A percentile compares a stretch with the other conserved stretches of the same genome.
These are phyloP conservation scores for Mytilinidion resinicola DNA, from an alignment of 495 filamentous ascomycete species.

Conservation along the genomic window DNA sequence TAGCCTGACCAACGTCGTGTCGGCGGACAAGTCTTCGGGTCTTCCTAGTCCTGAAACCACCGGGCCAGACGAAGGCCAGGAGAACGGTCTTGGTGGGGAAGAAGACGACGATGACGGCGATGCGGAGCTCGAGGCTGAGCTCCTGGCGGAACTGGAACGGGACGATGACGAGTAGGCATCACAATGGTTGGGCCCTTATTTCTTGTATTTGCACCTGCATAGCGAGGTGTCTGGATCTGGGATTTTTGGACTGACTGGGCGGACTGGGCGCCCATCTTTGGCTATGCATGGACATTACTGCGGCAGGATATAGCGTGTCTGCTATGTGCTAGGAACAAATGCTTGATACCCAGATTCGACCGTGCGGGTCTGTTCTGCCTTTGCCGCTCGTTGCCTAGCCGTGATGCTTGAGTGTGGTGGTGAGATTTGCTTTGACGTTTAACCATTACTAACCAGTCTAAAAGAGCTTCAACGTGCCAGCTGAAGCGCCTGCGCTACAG, in stretches of 20 bases:
- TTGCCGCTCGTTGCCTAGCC: no score
- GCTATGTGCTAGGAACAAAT: no score
- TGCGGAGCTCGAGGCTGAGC: slow-evolving; percentile 61
- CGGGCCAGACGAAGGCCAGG: slow-evolving; percentile 45
- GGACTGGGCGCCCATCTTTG: no score
- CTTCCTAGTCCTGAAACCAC: slow-evolving; percentile 45
- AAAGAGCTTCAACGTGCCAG: no score
- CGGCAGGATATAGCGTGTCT: no score
- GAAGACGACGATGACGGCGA: slow-evolving; percentile 27
- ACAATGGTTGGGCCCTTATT: neutral
- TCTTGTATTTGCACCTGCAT: slow-evolving; percentile 18
- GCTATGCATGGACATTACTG: no score
- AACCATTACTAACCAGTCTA: no score
- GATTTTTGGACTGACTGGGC: neutral
- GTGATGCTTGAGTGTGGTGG: no score
- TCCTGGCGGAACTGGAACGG: slow-evolving; percentile 57
- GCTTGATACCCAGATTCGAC: no score
- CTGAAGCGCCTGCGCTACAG: no score
- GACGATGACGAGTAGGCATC: neutral
- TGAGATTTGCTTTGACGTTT: no score
- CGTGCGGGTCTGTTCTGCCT: no score
- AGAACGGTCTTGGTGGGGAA: slow-evolving; percentile 36
- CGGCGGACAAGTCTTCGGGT: slow-evolving; percentile 27
- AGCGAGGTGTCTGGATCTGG: slow-evolving; percentile 20
- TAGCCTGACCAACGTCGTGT: slow-evolving; percentile 40